Base-by-base conservation (phyloP, 495 filamentous ascomycete genomes). In the Aspergillus biplanus region DNA sequence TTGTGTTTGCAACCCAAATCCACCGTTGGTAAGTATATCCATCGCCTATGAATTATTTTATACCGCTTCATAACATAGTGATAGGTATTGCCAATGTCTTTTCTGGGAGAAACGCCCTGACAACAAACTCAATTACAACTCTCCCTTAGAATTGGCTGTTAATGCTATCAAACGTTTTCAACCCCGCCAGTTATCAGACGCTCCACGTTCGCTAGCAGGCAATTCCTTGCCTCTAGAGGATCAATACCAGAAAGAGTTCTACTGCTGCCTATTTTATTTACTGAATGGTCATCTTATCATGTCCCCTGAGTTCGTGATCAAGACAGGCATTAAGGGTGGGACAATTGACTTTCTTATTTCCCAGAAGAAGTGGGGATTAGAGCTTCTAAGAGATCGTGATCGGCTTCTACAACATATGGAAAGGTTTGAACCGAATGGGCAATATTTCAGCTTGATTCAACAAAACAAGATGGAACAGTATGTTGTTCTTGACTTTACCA, bases 171-270 rank as follows among this genome's bases (percentile, higher is more conserved):
- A 33, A 33, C 33, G 39, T 57, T 68, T 71, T 32, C 52, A 60
- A 27, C 65, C 64, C 8, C 48, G 48, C 58, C 64, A 66, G 39
- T 44, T 71, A 52, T 58, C 69, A 66, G 44, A 62, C 48, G 16
- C 61, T 11, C 46, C 52, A 58, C 63, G 60, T 52, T 66, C 63
- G 8, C 56, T 66, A 34, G 50, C 59, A 64, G 60, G 63, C 31
- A 63, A 62, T 61, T 58, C 63, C 12, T 16, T 16, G 52, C 53
- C 69, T 37, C 62, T 67, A n/a, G 66, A 67, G 59, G 67, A 69
- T 60, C 64, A 69, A 57, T 71, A 71, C 48, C 55, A 56, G 31
- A 67, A 71, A 42, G 64, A 71, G 47, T 69, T 68, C 64, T 69
- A 71, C 35, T 59, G 64, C 62, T 67, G 66, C 39, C 52, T 69